A percentile compares a stretch with the other conserved stretches of the same genome.
These are phyloP conservation scores for Mimosa pudica DNA, from an alignment of 306 rosid genomes.

Conservation along the genomic window DNA sequence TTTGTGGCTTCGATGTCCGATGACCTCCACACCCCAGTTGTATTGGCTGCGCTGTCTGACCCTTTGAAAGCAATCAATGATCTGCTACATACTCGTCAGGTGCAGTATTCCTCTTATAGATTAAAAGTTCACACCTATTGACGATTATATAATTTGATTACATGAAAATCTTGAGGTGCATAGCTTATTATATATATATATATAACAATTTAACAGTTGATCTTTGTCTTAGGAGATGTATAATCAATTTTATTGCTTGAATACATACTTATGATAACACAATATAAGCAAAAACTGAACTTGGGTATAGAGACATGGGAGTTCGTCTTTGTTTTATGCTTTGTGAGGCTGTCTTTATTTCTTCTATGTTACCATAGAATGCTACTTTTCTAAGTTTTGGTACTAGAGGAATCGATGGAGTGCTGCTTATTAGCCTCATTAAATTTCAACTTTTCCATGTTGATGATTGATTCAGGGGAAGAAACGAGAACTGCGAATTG, in stretches of 20 bases:
- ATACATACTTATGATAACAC: conserved; percentile 10
- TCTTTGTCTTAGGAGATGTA: not conserved
- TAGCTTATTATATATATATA: not conserved
- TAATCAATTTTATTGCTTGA: not conserved
- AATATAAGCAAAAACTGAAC: conserved; percentile 10
- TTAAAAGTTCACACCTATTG: not conserved
- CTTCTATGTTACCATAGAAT: not conserved
- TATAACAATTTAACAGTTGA: not conserved
- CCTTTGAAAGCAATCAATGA: conserved; percentile 87
- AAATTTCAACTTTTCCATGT: conserved; percentile 23
- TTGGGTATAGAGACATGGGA: not conserved
- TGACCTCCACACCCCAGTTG: conserved; percentile 89
- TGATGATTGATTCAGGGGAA: conserved; percentile 61
- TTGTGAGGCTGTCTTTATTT: no score
- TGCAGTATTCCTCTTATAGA: conserved; percentile 32
- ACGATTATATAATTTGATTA: conserved; percentile 12
- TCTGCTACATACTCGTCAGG: conserved; percentile 87
- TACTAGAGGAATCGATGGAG: not conserved
- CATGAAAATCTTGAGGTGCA: not conserved
- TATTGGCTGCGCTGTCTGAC: conserved; percentile 80
- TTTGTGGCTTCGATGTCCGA: conserved; percentile 83
- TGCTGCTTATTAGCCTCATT: not conserved
- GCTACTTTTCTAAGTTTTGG: not conserved
- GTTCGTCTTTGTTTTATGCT: no score
- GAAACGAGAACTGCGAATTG: conserved; percentile 69